These are phyloP conservation scores for Xylaria sp. DNA, from an alignment of 2,329 filamentous ascomycete species.

Conservation along the genomic window DNA sequence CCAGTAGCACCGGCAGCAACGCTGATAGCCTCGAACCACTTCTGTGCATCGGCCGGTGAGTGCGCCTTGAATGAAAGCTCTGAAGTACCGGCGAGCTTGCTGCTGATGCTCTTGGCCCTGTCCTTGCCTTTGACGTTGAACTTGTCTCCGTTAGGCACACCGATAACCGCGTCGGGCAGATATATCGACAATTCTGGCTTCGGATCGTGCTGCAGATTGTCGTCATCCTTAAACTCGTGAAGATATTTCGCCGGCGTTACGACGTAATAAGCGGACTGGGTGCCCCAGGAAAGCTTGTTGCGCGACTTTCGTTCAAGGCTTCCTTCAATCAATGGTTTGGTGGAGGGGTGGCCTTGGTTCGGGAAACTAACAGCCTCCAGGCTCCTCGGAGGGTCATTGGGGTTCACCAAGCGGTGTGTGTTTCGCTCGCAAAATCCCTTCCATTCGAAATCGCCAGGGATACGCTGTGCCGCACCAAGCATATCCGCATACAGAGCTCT, in stretches of 20 bases:
- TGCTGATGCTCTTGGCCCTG: constrained; percentile 79
- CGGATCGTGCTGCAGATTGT: constrained; percentile 76
- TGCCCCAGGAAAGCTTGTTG: constrained; percentile 81
- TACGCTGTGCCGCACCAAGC: constrained; percentile 77
- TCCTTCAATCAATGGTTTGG: constrained; percentile 86
- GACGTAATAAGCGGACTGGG: constrained; percentile 86
- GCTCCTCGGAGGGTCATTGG: constrained; percentile 76
- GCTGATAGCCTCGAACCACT: constrained; percentile 83
- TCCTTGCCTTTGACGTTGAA: constrained; percentile 98
- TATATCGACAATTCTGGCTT: constrained; percentile 89
- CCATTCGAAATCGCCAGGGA: constrained; percentile 92
- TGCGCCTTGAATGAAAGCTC: constrained; percentile 91
- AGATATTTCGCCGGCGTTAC: constrained; percentile 88
- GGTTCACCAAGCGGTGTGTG: constrained; percentile 78
- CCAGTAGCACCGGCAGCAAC: constrained; percentile 66
- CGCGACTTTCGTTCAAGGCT: constrained; percentile 90
- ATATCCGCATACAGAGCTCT: constrained; percentile 87
- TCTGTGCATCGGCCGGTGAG: constrained; percentile 79
- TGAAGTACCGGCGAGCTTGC: constrained; percentile 81
- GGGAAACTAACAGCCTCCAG: constrained; percentile 83
- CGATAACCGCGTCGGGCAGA: constrained; percentile 88
- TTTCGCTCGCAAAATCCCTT: constrained; percentile 81
- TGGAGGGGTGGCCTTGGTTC: constrained; percentile 85
- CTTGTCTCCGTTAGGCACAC: constrained; percentile 77
- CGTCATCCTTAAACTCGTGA: constrained; percentile 96